Percentiles rank a stretch among this genome's conserved stretches.
Conservation (phyloP, 768 basidiomycete genomes). For the Candolleomyces efflorescens region DNA sequence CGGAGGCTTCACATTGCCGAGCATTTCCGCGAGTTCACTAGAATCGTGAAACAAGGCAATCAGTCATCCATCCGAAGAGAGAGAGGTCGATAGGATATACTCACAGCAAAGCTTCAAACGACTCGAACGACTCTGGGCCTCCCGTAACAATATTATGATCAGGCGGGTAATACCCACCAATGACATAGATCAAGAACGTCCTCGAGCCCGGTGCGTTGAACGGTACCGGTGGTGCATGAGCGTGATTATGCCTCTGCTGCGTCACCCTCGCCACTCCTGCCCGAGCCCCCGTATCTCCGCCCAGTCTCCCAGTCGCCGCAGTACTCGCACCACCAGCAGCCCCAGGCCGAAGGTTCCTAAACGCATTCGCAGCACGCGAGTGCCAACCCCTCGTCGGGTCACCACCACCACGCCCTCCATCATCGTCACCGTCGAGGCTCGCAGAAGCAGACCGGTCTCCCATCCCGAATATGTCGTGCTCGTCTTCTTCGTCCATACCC, state of each 20-base stretch:
- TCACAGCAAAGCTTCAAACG: constrained; percentile 75
- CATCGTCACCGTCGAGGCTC: background rate
- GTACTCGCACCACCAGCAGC: background rate
- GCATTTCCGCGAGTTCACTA: constrained; percentile 78
- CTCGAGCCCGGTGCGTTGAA: constrained; percentile 38
- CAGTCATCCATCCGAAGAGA: background rate
- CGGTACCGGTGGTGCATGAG: too few species aligned
- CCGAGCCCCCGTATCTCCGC: constrained; percentile 15
- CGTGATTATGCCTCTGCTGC: too few species aligned
- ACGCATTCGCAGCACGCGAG: constrained; percentile 26
- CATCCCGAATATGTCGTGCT: too few species aligned
- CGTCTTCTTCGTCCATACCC: too few species aligned
- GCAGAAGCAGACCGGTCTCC: too few species aligned
- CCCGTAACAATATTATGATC: constrained; percentile 88
- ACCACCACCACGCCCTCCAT: constrained; percentile 5
- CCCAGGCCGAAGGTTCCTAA: constrained; percentile 45
- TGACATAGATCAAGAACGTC: constrained; percentile 89
- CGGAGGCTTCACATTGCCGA: constrained; percentile 79
- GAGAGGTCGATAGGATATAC: constrained; percentile 20
- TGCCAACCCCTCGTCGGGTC: background rate
- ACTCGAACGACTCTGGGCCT: constrained; percentile 62
- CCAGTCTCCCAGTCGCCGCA: constrained; percentile 12
- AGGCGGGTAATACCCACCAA: constrained; percentile 91
- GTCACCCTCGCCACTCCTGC: background rate
- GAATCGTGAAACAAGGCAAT: too few species aligned